These are phyloP conservation scores for Phytophthora aleatoria DNA, from an alignment of 352 stramenopile genomes.

Conservation along the genomic window DNA sequence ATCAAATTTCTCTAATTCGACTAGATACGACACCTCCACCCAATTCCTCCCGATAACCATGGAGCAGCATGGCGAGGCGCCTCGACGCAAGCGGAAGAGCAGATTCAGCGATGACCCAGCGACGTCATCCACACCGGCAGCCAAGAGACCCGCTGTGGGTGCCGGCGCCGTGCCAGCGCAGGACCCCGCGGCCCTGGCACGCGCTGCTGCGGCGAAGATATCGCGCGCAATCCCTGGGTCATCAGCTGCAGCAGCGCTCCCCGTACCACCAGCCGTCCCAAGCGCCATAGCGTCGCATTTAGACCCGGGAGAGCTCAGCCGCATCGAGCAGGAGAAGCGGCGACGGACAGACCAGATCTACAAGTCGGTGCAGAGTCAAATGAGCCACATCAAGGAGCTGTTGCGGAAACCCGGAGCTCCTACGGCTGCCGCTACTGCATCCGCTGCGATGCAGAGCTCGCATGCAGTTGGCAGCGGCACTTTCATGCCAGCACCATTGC, in stretches of 20 bases:
- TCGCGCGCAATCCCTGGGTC: constrained; percentile 54
- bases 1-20: not conserved
- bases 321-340: constrained; percentile 60
- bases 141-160: constrained; percentile 17
- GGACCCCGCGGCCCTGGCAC: constrained; percentile 68
- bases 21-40: not conserved
- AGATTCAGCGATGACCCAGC: constrained; percentile 76
- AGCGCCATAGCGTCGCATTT: constrained; percentile 3
- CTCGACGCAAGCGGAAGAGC: constrained; percentile 80
- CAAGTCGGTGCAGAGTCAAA: constrained; percentile 87
- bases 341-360: constrained; percentile 76
- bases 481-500: constrained; percentile 78
- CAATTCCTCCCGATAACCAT: constrained; percentile 16
- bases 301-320: constrained; percentile 42
- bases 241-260: constrained; percentile 1
- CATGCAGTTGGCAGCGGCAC: constrained; percentile 17
- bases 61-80: constrained; percentile 34
- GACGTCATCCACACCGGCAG: constrained; percentile 18
- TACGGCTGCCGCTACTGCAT: constrained; percentile 1
- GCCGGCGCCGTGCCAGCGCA: constrained; percentile 5
- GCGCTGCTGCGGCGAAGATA: constrained; percentile 78
- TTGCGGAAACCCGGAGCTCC: constrained; percentile 51
- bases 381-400: constrained; percentile 76
- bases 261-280: not conserved
- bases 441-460: not conserved